Evolutionary conservation across 768 basidiomycete species (phyloP).

Genomic region (Psilocybe subaeruginosa): DNA sequence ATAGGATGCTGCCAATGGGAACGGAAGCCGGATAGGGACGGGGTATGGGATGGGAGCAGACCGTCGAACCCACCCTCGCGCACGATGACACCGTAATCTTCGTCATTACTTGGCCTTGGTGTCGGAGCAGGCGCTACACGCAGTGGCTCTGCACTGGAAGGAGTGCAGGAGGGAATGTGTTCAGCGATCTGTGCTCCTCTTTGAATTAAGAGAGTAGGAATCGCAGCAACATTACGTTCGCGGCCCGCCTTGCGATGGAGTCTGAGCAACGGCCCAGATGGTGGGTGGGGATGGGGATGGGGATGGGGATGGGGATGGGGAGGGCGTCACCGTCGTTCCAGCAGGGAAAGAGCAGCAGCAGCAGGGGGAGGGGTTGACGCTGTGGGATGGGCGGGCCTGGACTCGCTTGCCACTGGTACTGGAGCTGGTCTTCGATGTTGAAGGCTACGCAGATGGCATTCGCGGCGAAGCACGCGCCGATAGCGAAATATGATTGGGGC

Average conservation of each 20-base stretch:
- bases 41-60: too few relatives aligned
- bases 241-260: constrained; percentile 63
- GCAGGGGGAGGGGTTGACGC: constrained; percentile 34
- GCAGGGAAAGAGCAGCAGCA: background rate
- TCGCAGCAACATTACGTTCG: constrained; percentile 62
- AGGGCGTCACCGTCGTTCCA: background rate
- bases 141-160: constrained; percentile 13
- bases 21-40: background rate
- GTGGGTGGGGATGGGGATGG: background rate
- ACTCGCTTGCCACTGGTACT: constrained; percentile 29
- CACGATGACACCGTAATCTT: constrained; percentile 9
- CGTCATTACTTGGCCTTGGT: constrained; percentile 6
- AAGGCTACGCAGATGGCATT: background rate
- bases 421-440: background rate
- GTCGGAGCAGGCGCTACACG: background rate
- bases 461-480: background rate
- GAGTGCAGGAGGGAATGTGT: constrained; percentile 59
- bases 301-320: background rate
- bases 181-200: constrained; percentile 62
- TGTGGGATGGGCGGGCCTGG: constrained; percentile 63
- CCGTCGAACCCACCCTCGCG: constrained; percentile 1
- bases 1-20: background rate
- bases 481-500: constrained; percentile 43
- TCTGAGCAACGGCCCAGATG: constrained; percentile 51
- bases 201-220: background rate